These are phyloP conservation scores for Saitozyma podzolica DNA, from an alignment of 768 basidiomycete genomes.

Conservation along the genomic window DNA sequence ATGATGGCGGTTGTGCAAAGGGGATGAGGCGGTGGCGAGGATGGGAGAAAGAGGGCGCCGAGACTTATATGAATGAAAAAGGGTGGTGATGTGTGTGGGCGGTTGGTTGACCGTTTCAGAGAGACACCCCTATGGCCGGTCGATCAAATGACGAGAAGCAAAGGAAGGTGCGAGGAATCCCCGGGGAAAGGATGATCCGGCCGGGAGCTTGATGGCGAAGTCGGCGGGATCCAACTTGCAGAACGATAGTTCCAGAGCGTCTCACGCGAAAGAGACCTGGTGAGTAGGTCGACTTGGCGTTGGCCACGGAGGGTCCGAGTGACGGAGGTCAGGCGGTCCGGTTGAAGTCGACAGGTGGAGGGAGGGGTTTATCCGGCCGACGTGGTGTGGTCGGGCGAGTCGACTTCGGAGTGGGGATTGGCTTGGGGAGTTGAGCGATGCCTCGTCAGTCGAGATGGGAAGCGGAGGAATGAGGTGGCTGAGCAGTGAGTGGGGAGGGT, in stretches of 20 bases:
- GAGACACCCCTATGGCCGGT: background rate
- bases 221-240: too few relatives aligned
- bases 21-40: background rate
- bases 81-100: background rate
- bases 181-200: background rate
- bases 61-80: background rate
- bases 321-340: background rate
- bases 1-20: constrained; percentile 22
- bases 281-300: background rate
- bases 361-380: background rate
- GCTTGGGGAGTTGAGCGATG: too few relatives aligned
- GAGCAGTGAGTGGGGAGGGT: background rate
- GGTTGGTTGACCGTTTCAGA: background rate
- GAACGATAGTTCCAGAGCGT: too few relatives aligned
- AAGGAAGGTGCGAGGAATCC: background rate
- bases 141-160: background rate
- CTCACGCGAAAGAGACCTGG: too few relatives aligned
- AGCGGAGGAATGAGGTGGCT: background rate
- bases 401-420: background rate
- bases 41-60: background rate
- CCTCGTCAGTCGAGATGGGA: background rate
- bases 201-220: too few relatives aligned
- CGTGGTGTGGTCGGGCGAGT: background rate
- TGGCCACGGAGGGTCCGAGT: background rate
- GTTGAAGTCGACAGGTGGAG: background rate